Base-by-base conservation (phyloP, 257 asterid genomes). In the Nicotiana tomentosiformis region DNA sequence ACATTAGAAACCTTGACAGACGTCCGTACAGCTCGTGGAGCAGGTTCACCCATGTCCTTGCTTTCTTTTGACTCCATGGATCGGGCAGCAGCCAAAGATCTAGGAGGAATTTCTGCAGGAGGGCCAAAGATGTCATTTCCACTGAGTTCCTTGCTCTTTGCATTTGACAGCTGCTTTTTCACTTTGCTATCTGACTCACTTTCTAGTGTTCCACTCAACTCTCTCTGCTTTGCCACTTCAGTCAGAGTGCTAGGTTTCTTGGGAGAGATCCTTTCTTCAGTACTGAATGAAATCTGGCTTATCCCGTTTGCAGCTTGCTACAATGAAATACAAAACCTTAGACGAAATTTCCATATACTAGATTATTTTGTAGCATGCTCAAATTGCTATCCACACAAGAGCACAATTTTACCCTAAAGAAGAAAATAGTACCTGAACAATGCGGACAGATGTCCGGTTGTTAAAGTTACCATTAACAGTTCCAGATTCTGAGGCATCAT, bases 221-320 rank as follows among this genome's bases (percentile, higher is more conserved):
- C 99, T 5, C 99, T 93, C 85, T 95, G 97, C 86, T 95, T 95
- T 37, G 97, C 97, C 11, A 93, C 94, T 92, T 95, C 99, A 18
- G 98, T 87, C 69, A 95, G 67, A 77, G 91, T 88, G 82, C 91
- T 84, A 18, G 98, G 98, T 87, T 92, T 95, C 90, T 93, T 94
- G 7, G 97, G 98, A 68, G 99, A 94, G 82, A 94, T 66, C 65
- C 51, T 89, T 87, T 95, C 99, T 61, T 94, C 97, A 3, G 94
- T 92, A 76, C 97, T 87, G 85, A 95, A 95, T 65, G 97, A 94
- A 78, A 95, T 95, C 91, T 95, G 99, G 88, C 99, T 95, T 85
- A 94, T 92, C 43, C 98, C 98, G 83, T 86, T 90, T 76, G 97
- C 92, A 87, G 96, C 93, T 88, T 94, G 99, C 99, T 95, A 82